These are phyloP conservation scores for Wickerhamomyces sp. DNA, from an alignment of 1,139 yeast genomes.

Conservation along the genomic window DNA sequence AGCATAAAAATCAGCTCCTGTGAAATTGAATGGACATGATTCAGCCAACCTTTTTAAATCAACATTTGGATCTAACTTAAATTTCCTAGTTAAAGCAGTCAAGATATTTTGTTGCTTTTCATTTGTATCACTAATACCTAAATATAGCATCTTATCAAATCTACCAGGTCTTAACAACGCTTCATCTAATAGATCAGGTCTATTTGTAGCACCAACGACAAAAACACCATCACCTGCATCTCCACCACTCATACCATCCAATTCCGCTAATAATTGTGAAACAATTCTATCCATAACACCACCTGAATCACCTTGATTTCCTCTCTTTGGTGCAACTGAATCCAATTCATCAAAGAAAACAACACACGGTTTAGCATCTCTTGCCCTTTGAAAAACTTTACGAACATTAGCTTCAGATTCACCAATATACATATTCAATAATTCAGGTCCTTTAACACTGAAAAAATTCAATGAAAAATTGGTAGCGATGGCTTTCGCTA, in stretches of 20 bases:
- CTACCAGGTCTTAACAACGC: slow-evolving; percentile 94
- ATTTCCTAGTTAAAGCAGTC: slow-evolving; percentile 85
- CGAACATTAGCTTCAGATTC: slow-evolving; percentile 97
- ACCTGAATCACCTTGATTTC: slow-evolving; percentile 97
- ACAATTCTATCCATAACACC: slow-evolving; percentile 99
- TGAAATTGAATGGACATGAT: slow-evolving; percentile 78
- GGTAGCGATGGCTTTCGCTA: slow-evolving; percentile 96
- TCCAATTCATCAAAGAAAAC: slow-evolving; percentile 96
- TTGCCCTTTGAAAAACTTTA: slow-evolving; percentile 84
- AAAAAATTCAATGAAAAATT: slow-evolving; percentile 90
- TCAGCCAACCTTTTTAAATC: slow-evolving; percentile 58
- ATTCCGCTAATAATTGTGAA: slow-evolving; percentile 86
- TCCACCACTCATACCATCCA: slow-evolving; percentile 90
- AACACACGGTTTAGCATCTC: slow-evolving; percentile 97
- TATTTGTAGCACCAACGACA: slow-evolving; percentile 94
- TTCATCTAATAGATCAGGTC: slow-evolving; percentile 92
- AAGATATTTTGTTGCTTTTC: slow-evolving; percentile 83
- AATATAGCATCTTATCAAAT: slow-evolving; percentile 88
- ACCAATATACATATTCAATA: slow-evolving; percentile 95
- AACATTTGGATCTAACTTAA: slow-evolving; percentile 57
- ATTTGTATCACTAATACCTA: slow-evolving; percentile 89
- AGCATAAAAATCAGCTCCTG: slow-evolving; percentile 98
- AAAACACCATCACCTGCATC: slow-evolving; percentile 85
- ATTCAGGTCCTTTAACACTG: slow-evolving; percentile 94
- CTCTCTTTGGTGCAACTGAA: slow-evolving; percentile 96